Percentiles rank a stretch among this genome's conserved stretches.
These are phyloP conservation scores for Carex scoparia DNA, from an alignment of 176 grass and related monocot species.

Conservation along the genomic window DNA sequence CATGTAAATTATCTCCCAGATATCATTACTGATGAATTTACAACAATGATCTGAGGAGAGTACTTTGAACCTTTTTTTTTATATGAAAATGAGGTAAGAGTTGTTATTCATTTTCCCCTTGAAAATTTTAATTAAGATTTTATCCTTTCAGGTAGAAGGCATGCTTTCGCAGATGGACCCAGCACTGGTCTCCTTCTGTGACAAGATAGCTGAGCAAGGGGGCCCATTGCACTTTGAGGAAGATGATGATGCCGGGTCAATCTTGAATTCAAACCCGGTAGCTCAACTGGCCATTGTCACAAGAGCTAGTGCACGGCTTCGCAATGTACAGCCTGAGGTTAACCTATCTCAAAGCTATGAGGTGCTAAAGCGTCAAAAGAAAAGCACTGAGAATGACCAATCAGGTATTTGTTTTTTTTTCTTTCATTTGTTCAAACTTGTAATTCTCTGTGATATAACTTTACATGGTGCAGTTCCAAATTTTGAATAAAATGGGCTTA, in stretches of 20 bases:
- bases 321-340: constrained; percentile 87
- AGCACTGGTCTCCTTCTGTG: constrained; percentile 79
- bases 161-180: constrained; percentile 99
- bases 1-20: neutral
- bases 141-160: constrained; percentile 60
- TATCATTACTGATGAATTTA: neutral
- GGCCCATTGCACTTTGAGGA: constrained; percentile 47
- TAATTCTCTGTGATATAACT: neutral
- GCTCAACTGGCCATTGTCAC: constrained; percentile 61
- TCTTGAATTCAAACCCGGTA: constrained; percentile 69
- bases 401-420: constrained; percentile 36
- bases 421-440: neutral
- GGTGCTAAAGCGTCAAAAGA: constrained; percentile 72
- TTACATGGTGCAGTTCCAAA: neutral
- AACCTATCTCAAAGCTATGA: constrained; percentile 74
- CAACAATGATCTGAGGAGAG: neutral
- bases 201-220: constrained; percentile 82
- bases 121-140: neutral
- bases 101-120: neutral
- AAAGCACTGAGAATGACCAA: constrained; percentile 56
- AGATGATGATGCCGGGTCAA: constrained; percentile 43
- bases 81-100: too few species aligned
- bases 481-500: neutral
- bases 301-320: constrained; percentile 82
- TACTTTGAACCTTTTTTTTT: neutral